phyloP scores from a whole-genome alignment of 805 yeast species.

The Blastobotrys chiropterorum region DNA sequence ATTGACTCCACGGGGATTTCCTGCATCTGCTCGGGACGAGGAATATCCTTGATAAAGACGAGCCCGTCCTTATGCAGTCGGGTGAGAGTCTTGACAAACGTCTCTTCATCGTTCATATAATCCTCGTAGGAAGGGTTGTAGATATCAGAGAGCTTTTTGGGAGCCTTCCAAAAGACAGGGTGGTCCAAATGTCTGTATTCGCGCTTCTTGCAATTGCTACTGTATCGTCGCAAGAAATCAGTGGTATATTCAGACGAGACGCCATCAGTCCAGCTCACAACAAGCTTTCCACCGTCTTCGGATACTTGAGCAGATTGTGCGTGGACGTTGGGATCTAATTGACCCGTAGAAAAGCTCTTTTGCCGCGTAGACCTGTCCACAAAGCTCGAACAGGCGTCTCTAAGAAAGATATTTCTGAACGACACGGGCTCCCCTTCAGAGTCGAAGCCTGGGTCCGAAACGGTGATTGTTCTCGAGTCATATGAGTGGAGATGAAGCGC shows the following conservation, averaged over 20 bases:
- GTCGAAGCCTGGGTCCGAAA: conserved; percentile 14
- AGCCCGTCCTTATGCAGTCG: conserved; percentile 53
- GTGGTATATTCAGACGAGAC: conserved; percentile 39
- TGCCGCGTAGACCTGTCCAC: conserved; percentile 54
- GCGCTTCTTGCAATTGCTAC: conserved; percentile 32
- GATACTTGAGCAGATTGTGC: conserved; percentile 27
- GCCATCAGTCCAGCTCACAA: conserved; percentile 46
- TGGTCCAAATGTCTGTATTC: conserved; percentile 32
- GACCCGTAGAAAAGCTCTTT: conserved; percentile 58
- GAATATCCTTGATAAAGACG: conserved; percentile 48
- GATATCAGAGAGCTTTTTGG: conserved; percentile 19
- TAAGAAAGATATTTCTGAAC: conserved; percentile 38
- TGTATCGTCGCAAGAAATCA: conserved; percentile 42
- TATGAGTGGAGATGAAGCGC: conserved; percentile 11
- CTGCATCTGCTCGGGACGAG: conserved; percentile 33
- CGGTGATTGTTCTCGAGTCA: conserved; percentile 8
- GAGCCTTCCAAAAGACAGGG: conserved; percentile 23
- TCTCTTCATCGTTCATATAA: conserved; percentile 34
- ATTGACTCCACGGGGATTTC: conserved; percentile 35
- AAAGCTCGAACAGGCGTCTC: conserved; percentile 57
- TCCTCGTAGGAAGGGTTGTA: conserved; percentile 34
- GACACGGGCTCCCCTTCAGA: conserved; percentile 6
- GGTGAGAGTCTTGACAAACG: conserved; percentile 36
- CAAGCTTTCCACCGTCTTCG: conserved; percentile 27
- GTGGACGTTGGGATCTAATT: conserved; percentile 30